Evolutionary conservation across 2,329 filamentous ascomycete species (phyloP).

Genomic region (Aspergillus sp.): DNA sequence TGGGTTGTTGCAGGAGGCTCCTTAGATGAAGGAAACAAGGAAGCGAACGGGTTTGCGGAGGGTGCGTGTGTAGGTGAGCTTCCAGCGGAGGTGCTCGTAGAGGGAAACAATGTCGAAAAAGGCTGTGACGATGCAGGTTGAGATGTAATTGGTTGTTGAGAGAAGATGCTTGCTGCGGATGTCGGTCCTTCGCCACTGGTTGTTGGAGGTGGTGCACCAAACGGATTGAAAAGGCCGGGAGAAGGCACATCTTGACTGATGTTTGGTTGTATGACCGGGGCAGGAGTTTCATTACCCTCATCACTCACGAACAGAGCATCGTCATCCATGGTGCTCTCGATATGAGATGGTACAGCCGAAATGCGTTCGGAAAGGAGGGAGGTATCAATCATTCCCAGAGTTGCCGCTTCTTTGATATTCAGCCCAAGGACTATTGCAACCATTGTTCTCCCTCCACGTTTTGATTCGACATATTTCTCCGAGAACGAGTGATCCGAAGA

Average conservation of each 20-base stretch:
- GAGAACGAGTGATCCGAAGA: constrained; percentile 55
- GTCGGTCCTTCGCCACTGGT: background rate
- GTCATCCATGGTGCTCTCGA: constrained; percentile 26
- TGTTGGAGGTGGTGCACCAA: background rate
- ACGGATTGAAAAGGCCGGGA: constrained; percentile 6
- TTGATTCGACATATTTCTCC: constrained; percentile 55
- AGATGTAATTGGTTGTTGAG: constrained; percentile 2
- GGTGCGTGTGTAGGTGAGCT: background rate
- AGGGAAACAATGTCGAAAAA: constrained; percentile 10
- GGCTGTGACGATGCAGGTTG: constrained; percentile 12
- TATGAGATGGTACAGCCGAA: constrained; percentile 13
- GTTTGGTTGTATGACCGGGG: constrained; percentile 18
- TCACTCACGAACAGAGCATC: constrained; percentile 39
- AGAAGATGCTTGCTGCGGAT: constrained; percentile 1
- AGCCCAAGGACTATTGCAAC: constrained; percentile 58
- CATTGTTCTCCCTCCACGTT: constrained; percentile 56
- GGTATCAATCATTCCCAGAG: constrained; percentile 50
- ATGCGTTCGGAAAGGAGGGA: constrained; percentile 31
- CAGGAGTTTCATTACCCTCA: constrained; percentile 31
- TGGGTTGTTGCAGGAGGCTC: background rate
- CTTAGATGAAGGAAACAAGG: background rate
- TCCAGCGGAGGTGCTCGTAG: background rate
- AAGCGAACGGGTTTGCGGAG: constrained; percentile 14
- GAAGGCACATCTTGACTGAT: constrained; percentile 15
- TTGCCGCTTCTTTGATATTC: constrained; percentile 51